Percentiles rank a stretch among this genome's conserved stretches.
These are phyloP conservation scores for Cytospora paraplurivora DNA, from an alignment of 2,329 filamentous ascomycete genomes.

Conservation along the genomic window DNA sequence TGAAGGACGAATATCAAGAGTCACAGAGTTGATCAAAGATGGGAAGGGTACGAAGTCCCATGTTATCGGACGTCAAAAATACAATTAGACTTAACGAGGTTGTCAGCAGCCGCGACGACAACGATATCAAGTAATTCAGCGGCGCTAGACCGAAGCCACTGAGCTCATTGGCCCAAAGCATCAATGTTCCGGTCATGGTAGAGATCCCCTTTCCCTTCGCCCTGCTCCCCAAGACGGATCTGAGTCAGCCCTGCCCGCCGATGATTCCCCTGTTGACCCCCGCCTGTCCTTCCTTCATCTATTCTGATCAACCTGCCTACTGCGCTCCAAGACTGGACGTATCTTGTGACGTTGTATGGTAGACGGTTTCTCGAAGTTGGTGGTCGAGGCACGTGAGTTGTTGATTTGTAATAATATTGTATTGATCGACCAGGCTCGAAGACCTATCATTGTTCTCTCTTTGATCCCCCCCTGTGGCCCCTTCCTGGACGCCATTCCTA, in stretches of 20 bases:
- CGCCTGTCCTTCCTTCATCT: neutral
- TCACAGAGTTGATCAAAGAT: too few species aligned
- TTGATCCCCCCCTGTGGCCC: conserved; percentile 9
- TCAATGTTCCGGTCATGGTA: neutral
- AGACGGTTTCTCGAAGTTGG: neutral
- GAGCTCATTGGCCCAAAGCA: neutral
- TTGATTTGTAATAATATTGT: conserved; percentile 21
- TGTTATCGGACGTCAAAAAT: too few species aligned
- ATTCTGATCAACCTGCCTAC: neutral
- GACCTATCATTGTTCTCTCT: conserved; percentile 17
- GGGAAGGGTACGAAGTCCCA: too few species aligned
- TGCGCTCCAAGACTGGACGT: neutral
- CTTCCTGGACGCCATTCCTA: conserved; percentile 28
- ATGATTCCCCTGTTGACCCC: neutral
- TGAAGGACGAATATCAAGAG: too few species aligned
- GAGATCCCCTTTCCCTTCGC: neutral
- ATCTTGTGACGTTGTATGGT: neutral
- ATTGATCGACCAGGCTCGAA: conserved; percentile 24
- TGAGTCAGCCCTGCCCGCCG: neutral
- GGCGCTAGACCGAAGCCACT: too few species aligned
- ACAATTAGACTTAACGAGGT: too few species aligned
- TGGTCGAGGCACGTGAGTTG: neutral
- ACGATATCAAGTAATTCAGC: too few species aligned
- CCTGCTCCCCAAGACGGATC: neutral
- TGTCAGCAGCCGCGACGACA: too few species aligned